Evolutionary conservation across 768 basidiomycete species (phyloP), one percentile per base, ranked within the genome.

Genomic region (Naganishia antarctica): DNA sequence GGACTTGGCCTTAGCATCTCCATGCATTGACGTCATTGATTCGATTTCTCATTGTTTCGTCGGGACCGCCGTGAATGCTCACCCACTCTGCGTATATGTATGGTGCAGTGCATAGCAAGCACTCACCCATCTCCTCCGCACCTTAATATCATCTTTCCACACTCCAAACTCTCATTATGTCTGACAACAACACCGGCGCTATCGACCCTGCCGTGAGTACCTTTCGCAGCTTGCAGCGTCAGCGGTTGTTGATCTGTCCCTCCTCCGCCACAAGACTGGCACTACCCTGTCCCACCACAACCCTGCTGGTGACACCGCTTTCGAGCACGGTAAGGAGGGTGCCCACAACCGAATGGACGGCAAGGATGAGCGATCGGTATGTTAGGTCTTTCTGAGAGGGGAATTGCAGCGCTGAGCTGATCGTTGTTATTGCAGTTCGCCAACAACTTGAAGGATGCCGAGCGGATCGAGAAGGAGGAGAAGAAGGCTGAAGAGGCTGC

Each of bases 401-500:
- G 34, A 37, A 37, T 15, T 37, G 50, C n/a, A n/a, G n/a, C 0
- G 48, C 7, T 26, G 29, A 34, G 8, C 8, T n/a, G 16, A 12
- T 1, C 5, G 11, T 11, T 23, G 47, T 3, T 23, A 16, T 6
- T 25, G 46, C 29, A 65, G 58, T 60, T 69, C 64, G 67, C 69
- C 45, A 75, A 75, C 68, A 71, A 69, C 57, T 57, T 77, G 49
- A 64, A 64, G 41, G 76, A 75, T 58, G 76, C 76, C 34, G 50
- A 72, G 50, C 70, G 71, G 21, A 67, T 73, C 32, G 74, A 75
- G 66, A 68, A 72, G 68, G 46, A 64, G 46, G 74, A 77, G 67
- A 67, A 72, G 65, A 59, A 70, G 59, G 74, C 69, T 15, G 70
- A 75, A 29, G 68, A 64, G 48, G 71, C 45, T 7, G 66, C 66